Conservation (phyloP, 169 alveolate genomes). For the Plasmodium fragile region DNA sequence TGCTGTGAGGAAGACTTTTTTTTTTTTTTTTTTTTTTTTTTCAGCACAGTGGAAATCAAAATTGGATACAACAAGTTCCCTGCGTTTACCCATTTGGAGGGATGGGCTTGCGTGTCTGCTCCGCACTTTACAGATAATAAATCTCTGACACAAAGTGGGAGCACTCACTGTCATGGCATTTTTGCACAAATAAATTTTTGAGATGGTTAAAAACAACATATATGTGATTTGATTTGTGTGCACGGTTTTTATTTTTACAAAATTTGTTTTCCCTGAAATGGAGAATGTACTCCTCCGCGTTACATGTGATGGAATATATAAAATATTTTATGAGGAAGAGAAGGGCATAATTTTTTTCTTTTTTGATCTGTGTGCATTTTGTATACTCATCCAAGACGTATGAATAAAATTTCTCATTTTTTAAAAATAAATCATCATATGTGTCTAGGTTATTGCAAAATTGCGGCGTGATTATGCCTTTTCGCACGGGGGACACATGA, state of each 20-base stretch:
- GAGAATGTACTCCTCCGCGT: constrained; percentile 47
- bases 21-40: not conserved
- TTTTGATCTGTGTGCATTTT: not conserved
- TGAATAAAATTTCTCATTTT: constrained; percentile 21
- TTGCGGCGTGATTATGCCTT: not conserved
- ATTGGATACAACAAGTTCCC: not conserved
- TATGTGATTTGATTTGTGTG: constrained; percentile 76
- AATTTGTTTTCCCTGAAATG: constrained; percentile 69
- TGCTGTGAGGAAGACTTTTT: not conserved
- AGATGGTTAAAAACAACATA: constrained; percentile 55
- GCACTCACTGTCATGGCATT: constrained; percentile 70
- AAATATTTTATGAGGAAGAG: constrained; percentile 43
- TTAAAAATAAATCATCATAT: constrained; percentile 36
- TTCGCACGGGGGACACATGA: not conserved
- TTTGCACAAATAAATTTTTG: constrained; percentile 60
- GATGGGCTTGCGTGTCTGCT: not conserved
- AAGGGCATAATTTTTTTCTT: not conserved
- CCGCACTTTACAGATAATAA: constrained; percentile 6
- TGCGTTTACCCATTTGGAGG: not conserved
- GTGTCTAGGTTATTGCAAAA: constrained; percentile 5
- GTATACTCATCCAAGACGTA: constrained; percentile 54
- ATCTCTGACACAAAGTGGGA: constrained; percentile 50
- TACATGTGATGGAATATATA: constrained; percentile 29
- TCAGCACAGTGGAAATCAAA: not conserved
- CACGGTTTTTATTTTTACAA: constrained; percentile 56